Conservation (phyloP, 2,329 filamentous ascomycete species). For the Helicocarpus griseus region DNA sequence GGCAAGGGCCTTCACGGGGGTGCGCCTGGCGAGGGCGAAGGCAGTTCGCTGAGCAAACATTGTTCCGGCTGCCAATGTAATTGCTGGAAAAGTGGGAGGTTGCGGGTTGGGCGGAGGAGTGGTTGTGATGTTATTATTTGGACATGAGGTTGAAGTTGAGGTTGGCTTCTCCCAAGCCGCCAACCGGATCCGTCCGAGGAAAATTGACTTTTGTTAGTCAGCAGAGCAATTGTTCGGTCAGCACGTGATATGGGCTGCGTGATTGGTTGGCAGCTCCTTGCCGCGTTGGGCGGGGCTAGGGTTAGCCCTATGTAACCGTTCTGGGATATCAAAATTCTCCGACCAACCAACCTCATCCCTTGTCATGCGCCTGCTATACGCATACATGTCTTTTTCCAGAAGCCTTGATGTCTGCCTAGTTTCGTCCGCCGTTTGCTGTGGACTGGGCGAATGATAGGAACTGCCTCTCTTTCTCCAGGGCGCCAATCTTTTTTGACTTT, state of each 20-base stretch:
- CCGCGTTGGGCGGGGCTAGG: neutral
- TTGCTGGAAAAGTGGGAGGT: neutral
- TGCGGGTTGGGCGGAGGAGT: neutral
- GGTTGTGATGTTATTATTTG: neutral
- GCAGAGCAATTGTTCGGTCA: too few species aligned
- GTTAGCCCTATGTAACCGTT: constrained; percentile 1
- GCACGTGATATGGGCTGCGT: neutral
- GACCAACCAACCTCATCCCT: neutral
- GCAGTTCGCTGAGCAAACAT: constrained; percentile 41
- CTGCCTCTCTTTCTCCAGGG: neutral
- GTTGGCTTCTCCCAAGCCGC: neutral
- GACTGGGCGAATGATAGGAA: neutral
- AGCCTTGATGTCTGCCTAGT: neutral
- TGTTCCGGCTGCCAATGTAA: constrained; percentile 14
- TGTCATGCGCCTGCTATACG: neutral
- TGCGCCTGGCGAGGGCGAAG: constrained; percentile 37
- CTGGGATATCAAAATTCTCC: neutral
- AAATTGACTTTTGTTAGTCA: neutral
- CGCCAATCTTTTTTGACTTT: neutral
- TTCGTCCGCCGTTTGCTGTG: neutral
- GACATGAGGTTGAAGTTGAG: neutral
- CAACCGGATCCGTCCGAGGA: constrained; percentile 2
- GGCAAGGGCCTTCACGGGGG: constrained; percentile 33
- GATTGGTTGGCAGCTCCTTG: neutral
- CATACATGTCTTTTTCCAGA: neutral